Evolutionary conservation across 1,284 basidiomycete species (phyloP), one percentile per base, ranked within the genome.

Genomic region (Polyporus tsugae): DNA sequence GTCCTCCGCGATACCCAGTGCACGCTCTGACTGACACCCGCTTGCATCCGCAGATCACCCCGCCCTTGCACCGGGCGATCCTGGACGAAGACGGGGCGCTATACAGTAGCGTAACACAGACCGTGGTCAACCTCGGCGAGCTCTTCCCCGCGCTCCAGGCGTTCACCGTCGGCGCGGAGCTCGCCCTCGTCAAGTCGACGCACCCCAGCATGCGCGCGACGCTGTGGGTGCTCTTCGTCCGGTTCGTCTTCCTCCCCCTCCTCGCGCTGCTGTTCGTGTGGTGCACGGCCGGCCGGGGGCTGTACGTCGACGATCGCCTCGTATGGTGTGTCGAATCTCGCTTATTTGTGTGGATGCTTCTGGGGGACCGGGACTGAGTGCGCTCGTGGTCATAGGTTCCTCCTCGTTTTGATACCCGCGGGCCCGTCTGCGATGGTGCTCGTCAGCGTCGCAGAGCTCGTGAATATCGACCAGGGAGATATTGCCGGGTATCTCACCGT

Each of bases 351-450:
- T 29, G 46, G 52, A 15, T 33, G 29, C 52, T 55, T 29, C 29
- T 55, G 25, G 19, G 17, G 46, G 15, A 19, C 19, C n/a, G 46
- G n/a, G 13, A 13, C 39, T 39, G 39, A 39, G 39, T 10, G 13
- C 39, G 39, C 39, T 19, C 44, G 52, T 64, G 29, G n/a, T 33
- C 44, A 59, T 59, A 79, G 78, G 78, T 79, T 80, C 72, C 64
- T 80, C 25, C 74, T 80, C 41, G 69, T 79, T 19, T 68, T 80
- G 10, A 75, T 80, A 38, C 79, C 79, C 7, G 67, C 75, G 1
- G 78, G 78, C 0, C 79, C 78, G 13, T 77, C 78, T 11, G 79
- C 79, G 10, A 78, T 80, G 79, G 66, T 80, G 25, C 75, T 80
- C 19, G 75, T 76, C 10, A 80, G 72, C 69, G 72, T 80, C 55